Conservation (phyloP, 2,329 filamentous ascomycete genomes). For the Fusarium nelsonii region DNA sequence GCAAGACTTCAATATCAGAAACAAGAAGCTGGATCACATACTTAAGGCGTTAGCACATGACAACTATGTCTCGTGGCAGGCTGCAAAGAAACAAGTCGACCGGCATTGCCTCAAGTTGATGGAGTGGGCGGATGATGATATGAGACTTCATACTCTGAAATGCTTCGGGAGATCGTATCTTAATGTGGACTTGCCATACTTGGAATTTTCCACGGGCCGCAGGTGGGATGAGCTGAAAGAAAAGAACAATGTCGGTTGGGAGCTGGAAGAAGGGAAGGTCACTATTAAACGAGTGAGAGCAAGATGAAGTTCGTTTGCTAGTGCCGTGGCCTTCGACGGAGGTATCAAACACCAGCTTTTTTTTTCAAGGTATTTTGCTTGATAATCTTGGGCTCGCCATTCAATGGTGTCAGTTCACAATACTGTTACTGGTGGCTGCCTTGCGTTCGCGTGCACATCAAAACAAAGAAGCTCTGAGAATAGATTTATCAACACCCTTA, state of each 20-base stretch:
- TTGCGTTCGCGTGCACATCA: neutral
- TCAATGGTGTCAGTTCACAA: neutral
- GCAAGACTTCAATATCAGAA: conserved; percentile 70
- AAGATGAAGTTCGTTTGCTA: conserved; percentile 47
- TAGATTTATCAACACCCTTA: neutral
- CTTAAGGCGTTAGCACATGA: conserved; percentile 80
- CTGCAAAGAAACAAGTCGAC: conserved; percentile 78
- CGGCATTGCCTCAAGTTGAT: conserved; percentile 83
- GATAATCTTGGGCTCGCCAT: neutral
- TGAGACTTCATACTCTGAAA: conserved; percentile 83
- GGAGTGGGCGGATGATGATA: conserved; percentile 81
- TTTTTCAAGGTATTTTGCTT: conserved; percentile 6
- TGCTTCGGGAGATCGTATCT: conserved; percentile 88
- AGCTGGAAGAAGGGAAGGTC: conserved; percentile 77
- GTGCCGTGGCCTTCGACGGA: conserved; percentile 18
- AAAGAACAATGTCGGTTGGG: conserved; percentile 85
- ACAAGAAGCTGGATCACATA: conserved; percentile 75
- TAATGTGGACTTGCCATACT: conserved; percentile 73
- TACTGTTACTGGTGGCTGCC: neutral
- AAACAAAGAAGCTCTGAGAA: neutral
- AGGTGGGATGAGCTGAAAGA: conserved; percentile 79
- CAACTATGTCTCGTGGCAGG: conserved; percentile 85
- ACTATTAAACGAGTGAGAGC: conserved; percentile 74
- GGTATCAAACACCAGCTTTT: conserved; percentile 11
- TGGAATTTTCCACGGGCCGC: conserved; percentile 76